Evolutionary conservation across 306 rosid species (phyloP).

Genomic region (Styphnolobium japonicum): DNA sequence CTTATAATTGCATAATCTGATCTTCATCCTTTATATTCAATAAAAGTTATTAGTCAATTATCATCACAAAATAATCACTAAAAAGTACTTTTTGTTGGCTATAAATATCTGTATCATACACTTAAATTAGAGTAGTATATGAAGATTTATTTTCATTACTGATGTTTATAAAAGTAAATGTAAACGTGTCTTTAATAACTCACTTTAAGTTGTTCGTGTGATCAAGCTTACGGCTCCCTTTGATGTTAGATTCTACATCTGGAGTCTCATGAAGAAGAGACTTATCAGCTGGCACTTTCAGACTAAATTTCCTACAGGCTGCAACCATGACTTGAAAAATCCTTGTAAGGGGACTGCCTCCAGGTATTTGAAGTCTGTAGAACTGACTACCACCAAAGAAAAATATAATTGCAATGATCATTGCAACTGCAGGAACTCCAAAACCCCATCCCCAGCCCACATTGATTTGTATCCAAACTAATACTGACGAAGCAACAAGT

Average conservation of each 20-base stretch:
- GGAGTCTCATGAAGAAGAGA: slow-evolving; percentile 67
- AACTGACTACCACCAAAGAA: slow-evolving; percentile 59
- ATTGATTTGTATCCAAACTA: slow-evolving; percentile 82
- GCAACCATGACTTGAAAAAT: slow-evolving; percentile 69
- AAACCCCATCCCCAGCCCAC: slow-evolving; percentile 97
- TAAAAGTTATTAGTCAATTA: not conserved
- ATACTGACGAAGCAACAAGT: slow-evolving; percentile 67
- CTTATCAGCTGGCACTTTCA: slow-evolving; percentile 53
- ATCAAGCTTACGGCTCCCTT: slow-evolving; percentile 79
- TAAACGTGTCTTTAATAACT: slow-evolving; percentile 35
- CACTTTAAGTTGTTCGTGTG: slow-evolving; percentile 60
- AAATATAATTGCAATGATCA: slow-evolving; percentile 61
- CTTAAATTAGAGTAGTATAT: not conserved
- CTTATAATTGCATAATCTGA: not conserved
- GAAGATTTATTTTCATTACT: not conserved
- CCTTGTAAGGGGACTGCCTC: slow-evolving; percentile 83
- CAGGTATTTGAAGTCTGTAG: slow-evolving; percentile 69
- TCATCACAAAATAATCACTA: not conserved
- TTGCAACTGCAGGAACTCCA: slow-evolving; percentile 78
- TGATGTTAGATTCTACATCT: slow-evolving; percentile 60
- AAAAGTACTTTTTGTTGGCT: too few species aligned
- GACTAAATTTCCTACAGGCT: slow-evolving; percentile 43
- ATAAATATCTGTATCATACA: not conserved
- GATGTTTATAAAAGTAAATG: not conserved
- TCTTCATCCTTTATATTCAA: not conserved